Evolutionary conservation across 2,329 filamentous ascomycete species (phyloP).

Genomic region (Septoria linicola): DNA sequence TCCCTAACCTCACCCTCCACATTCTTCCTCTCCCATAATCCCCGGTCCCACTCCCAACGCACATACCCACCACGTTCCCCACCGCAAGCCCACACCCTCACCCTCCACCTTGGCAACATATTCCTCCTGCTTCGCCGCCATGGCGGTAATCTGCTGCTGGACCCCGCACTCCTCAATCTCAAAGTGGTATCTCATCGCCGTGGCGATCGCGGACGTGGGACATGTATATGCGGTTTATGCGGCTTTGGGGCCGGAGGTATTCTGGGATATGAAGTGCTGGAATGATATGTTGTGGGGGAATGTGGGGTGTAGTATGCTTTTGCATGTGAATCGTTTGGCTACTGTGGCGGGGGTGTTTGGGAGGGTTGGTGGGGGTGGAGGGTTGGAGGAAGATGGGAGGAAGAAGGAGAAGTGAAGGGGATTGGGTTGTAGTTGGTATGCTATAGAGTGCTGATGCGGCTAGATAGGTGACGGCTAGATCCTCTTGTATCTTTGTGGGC

Average conservation of each 20-base stretch:
- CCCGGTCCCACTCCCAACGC: constrained; percentile 6
- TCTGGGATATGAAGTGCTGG: constrained; percentile 18
- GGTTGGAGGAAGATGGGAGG: neutral
- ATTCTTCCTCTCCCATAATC: constrained; percentile 21
- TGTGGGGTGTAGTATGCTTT: constrained; percentile 18
- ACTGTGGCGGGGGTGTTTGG: constrained; percentile 22
- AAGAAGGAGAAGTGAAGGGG: neutral
- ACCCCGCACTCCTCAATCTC: constrained; percentile 14
- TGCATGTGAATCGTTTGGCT: constrained; percentile 20
- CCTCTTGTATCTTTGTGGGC: no score
- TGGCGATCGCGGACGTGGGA: constrained; percentile 23
- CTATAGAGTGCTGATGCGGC: no score
- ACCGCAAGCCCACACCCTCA: constrained; percentile 21
- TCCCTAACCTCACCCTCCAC: constrained; percentile 11
- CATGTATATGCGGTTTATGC: constrained; percentile 25
- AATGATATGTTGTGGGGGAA: constrained; percentile 26
- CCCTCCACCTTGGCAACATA: constrained; percentile 20
- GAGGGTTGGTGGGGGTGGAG: neutral
- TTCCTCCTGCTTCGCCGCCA: constrained; percentile 21
- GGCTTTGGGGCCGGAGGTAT: constrained; percentile 16
- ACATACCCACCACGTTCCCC: constrained; percentile 10
- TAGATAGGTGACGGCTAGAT: no score
- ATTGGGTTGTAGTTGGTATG: no score
- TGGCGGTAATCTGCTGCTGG: constrained; percentile 27
- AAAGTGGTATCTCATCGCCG: constrained; percentile 18